Conservation (phyloP, 495 filamentous ascomycete genomes). For the Bathelium albidoporum region DNA sequence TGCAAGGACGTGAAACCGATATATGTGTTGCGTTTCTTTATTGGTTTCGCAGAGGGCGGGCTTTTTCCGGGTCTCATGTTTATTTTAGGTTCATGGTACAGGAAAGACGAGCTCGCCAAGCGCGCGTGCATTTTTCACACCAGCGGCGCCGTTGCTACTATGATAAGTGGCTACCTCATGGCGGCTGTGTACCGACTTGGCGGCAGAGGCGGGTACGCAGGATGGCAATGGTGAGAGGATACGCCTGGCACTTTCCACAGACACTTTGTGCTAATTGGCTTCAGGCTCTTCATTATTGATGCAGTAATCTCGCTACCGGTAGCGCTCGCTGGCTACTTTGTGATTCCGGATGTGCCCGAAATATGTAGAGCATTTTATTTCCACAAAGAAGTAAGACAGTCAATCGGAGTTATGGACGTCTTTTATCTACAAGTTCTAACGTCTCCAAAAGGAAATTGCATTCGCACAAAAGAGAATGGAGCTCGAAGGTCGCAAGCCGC, state of each 20-base stretch:
- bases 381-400: slow-evolving; percentile 15
- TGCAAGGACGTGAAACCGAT: slow-evolving; percentile 8
- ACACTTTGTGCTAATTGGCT: slow-evolving; percentile 21
- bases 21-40: slow-evolving; percentile 2
- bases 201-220: slow-evolving; percentile 13
- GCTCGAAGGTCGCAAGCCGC: slow-evolving; percentile 36
- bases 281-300: slow-evolving; percentile 25
- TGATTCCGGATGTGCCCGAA: slow-evolving; percentile 52
- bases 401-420: slow-evolving; percentile 13
- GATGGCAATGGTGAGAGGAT: slow-evolving; percentile 21
- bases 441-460: slow-evolving; percentile 31
- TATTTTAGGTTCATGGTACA: slow-evolving; percentile 32
- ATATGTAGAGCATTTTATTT: slow-evolving; percentile 42
- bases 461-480: slow-evolving; percentile 36
- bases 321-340: slow-evolving; percentile 44
- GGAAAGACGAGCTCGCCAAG: slow-evolving; percentile 46
- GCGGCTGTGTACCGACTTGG: slow-evolving; percentile 20
- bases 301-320: slow-evolving; percentile 26
- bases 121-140: slow-evolving; percentile 55
- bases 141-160: slow-evolving; percentile 37
- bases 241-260: not conserved
- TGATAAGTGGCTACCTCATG: slow-evolving; percentile 25
- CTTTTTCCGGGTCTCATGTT: slow-evolving; percentile 4
- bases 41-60: not conserved
- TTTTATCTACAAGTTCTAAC: not conserved